Evolutionary conservation across 148 eudicot genomes (phyloP).

Genomic region (Nepenthes gracilis): DNA sequence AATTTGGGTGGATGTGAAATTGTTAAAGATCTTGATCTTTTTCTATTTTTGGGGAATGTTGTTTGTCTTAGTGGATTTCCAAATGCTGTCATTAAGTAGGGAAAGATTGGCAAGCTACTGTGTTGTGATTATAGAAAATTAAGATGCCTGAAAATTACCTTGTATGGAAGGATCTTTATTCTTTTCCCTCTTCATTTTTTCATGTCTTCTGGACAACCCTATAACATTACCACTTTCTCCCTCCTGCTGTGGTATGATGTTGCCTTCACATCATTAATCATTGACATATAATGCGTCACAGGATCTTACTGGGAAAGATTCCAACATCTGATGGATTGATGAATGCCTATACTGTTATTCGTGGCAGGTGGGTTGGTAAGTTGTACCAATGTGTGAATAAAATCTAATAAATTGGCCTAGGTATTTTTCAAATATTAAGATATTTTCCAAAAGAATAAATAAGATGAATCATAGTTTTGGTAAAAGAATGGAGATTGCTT

Average conservation of each 20-base stretch:
- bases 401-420: not conserved
- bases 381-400: not conserved
- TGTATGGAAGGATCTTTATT: not conserved
- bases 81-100: too few species aligned
- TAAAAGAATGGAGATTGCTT: too few species aligned
- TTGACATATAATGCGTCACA: constrained; percentile 67
- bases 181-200: not conserved
- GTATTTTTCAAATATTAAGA: too few species aligned
- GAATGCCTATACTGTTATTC: constrained; percentile 75
- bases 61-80: too few species aligned
- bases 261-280: constrained; percentile 43
- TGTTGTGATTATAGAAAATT: not conserved
- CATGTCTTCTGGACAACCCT: not conserved
- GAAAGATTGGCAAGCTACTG: not conserved
- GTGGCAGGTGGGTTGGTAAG: constrained; percentile 96
- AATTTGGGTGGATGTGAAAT: too few species aligned
- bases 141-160: not conserved
- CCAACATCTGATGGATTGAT: constrained; percentile 77
- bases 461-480: too few species aligned
- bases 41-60: too few species aligned
- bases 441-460: too few species aligned
- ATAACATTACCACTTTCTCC: not conserved
- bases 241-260: constrained; percentile 10
- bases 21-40: too few species aligned
- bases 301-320: constrained; percentile 94